These are phyloP conservation scores for Eutrema japonicum DNA, from an alignment of 345 rosid species.

Conservation along the genomic window DNA sequence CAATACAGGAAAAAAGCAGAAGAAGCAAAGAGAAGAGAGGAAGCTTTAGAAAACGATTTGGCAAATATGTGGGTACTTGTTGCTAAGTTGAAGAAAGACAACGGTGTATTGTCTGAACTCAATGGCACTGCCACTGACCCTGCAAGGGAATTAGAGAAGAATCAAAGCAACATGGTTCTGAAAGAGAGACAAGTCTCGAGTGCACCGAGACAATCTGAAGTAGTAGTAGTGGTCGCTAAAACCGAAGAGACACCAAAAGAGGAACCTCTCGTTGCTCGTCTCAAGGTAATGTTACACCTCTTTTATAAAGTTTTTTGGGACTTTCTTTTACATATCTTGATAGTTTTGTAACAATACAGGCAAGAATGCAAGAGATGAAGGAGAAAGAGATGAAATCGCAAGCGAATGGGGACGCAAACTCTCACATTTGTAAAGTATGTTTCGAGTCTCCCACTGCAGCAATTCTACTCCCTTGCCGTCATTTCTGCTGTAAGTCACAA, in stretches of 20 bases:
- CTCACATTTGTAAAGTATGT: conserved; percentile 96
- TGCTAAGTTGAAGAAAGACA: conserved; percentile 92
- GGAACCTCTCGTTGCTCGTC: conserved; percentile 89
- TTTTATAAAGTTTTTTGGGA: no score
- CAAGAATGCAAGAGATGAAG: conserved; percentile 97
- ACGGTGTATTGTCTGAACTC: conserved; percentile 48
- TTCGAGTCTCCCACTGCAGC: conserved; percentile 96
- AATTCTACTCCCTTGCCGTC: conserved; percentile 97
- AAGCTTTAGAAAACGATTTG: conserved; percentile 89
- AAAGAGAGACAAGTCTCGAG: conserved; percentile 60
- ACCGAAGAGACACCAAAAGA: conserved; percentile 64
- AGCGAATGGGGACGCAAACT: conserved; percentile 83
- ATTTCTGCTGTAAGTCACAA: conserved; percentile 87
- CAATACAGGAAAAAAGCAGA: conserved; percentile 80
- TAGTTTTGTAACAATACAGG: conserved; percentile 51
- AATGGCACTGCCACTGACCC: conserved; percentile 47
- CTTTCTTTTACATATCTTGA: no score
- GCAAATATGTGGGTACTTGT: conserved; percentile 99
- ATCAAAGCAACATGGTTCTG: conserved; percentile 44
- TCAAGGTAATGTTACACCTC: conserved; percentile 56
- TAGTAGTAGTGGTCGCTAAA: conserved; percentile 38
- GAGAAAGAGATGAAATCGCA: conserved; percentile 79
- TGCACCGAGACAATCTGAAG: conserved; percentile 52
- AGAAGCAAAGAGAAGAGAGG: conserved; percentile 91
- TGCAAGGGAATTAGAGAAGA: conserved; percentile 46